Evolutionary conservation across 176 grass and related monocot species (phyloP), one percentile per base, ranked within the genome.

Genomic region (Carex kokanica): DNA sequence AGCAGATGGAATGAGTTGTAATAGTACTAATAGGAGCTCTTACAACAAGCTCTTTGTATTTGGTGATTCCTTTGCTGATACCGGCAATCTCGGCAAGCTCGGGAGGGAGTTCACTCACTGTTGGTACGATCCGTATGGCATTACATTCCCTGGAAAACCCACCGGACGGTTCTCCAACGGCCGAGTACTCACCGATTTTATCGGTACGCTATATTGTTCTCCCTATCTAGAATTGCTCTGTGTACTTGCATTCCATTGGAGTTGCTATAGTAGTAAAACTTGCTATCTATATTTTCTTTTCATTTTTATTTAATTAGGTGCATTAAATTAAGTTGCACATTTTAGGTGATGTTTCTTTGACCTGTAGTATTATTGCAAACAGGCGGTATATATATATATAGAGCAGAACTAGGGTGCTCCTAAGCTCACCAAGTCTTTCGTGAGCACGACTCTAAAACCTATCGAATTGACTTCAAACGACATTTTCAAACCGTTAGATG

Each of bases 21-120:
- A 31, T 43, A 1, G 12, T 25, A 67, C 66, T 12, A 2, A 36
- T 1, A 82, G 16, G 6, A 40, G 60, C 43, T 64, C 60, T 66
- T 82, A 66, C 80, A 82, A 51, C 80, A 82, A 82, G 67, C 49
- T 97, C 77, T 97, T 93, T 84, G 90, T 92, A 84, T 97, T 97
- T 38, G 94, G 94, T 1, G 94, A 97, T 59, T 97, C 94, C n/a
- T 97, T 94, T 62, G 92, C 87, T 16, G 94, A 97, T 82, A 94
- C 94, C 8, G 94, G 94, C 6, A 96, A 96, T 86, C 90, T 96
- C 16, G 93, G 93, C 16, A 82, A 89, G 56, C 89, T 94, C 2
- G 95, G 92, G 27, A 83, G 90, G 38, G 91, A 93, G 83, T 84
- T 98, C 0, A 91, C 92, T 5, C 86, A 86, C 45, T 86, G 85